Conservation (phyloP, 495 filamentous ascomycete species). For the Tuber indicum region DNA sequence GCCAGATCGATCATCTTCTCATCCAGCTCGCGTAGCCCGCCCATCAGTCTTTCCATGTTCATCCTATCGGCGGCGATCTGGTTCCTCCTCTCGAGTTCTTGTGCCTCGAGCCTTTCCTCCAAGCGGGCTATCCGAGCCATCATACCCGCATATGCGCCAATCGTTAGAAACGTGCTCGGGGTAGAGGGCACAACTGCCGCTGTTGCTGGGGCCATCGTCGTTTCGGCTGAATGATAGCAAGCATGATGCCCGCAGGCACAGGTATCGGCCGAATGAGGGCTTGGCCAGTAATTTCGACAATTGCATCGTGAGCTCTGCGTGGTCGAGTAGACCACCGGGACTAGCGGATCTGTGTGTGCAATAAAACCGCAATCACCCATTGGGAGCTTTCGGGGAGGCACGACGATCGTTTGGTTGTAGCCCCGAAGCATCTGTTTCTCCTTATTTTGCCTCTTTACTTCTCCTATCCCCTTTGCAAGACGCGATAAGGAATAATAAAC, state of each 20-base stretch:
- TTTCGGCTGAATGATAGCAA: slow-evolving; percentile 30
- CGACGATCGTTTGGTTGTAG: slow-evolving; percentile 24
- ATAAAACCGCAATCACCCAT: slow-evolving; percentile 33
- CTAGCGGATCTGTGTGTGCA: slow-evolving; percentile 15
- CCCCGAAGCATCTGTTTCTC: slow-evolving; percentile 19
- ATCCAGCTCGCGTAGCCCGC: slow-evolving; percentile 19
- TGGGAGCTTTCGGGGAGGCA: slow-evolving; percentile 27
- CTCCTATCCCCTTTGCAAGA: not conserved
- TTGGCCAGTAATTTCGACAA: slow-evolving; percentile 34
- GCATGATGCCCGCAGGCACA: slow-evolving; percentile 34
- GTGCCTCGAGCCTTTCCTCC: slow-evolving; percentile 24
- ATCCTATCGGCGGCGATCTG: slow-evolving; percentile 8
- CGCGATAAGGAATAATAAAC: not conserved
- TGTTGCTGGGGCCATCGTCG: slow-evolving; percentile 22
- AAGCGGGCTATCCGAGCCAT: slow-evolving; percentile 32
- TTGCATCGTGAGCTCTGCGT: slow-evolving; percentile 27
- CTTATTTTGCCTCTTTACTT: not conserved
- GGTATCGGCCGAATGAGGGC: slow-evolving; percentile 27
- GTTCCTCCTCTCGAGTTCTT: slow-evolving; percentile 17
- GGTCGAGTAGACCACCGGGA: slow-evolving; percentile 18
- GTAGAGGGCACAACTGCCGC: slow-evolving; percentile 11
- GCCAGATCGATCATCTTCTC: slow-evolving; percentile 18
- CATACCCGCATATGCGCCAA: slow-evolving; percentile 26
- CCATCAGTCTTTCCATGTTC: slow-evolving; percentile 21
- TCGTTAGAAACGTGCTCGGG: slow-evolving; percentile 30